phyloP scores from a whole-genome alignment of 257 asterid genomes.

The Solanum microdontum region DNA sequence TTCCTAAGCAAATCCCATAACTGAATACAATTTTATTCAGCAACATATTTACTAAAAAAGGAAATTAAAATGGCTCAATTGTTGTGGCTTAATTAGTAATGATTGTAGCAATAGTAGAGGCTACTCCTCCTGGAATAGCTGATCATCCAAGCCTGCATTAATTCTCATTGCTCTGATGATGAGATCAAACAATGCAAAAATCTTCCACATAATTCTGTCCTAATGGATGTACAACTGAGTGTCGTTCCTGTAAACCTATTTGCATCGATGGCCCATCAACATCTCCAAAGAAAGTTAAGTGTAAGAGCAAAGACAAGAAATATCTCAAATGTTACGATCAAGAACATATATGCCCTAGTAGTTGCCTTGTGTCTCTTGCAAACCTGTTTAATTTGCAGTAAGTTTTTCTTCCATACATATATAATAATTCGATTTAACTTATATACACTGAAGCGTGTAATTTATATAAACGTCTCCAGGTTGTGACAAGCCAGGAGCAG shows the following conservation, averaged over 20 bases:
- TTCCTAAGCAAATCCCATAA: not conserved
- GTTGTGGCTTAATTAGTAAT: not conserved
- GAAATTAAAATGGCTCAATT: not conserved
- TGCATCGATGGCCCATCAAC: constrained; percentile 12
- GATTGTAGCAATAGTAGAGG: constrained; percentile 7
- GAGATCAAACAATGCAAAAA: constrained; percentile 33
- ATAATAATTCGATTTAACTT: not conserved
- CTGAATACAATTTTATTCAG: not conserved
- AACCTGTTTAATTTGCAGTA: constrained; percentile 57
- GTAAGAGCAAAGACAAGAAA: constrained; percentile 18
- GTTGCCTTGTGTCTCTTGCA: constrained; percentile 43
- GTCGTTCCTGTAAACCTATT: constrained; percentile 35
- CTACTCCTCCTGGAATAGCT: constrained; percentile 41
- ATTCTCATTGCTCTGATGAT: constrained; percentile 26
- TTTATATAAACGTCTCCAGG: constrained; percentile 5
- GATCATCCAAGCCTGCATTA: constrained; percentile 17
- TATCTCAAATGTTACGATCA: constrained; percentile 25
- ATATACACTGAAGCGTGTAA: not conserved
- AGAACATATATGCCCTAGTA: constrained; percentile 27
- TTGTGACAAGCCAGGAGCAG: constrained; percentile 59
- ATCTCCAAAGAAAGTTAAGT: constrained; percentile 17
- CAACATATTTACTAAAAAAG: not conserved
- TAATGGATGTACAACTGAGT: constrained; percentile 23
- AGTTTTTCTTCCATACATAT: not conserved
- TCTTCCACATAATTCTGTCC: constrained; percentile 47